phyloP scores from a whole-genome alignment of 805 yeast species.

The Candida silvatica region DNA sequence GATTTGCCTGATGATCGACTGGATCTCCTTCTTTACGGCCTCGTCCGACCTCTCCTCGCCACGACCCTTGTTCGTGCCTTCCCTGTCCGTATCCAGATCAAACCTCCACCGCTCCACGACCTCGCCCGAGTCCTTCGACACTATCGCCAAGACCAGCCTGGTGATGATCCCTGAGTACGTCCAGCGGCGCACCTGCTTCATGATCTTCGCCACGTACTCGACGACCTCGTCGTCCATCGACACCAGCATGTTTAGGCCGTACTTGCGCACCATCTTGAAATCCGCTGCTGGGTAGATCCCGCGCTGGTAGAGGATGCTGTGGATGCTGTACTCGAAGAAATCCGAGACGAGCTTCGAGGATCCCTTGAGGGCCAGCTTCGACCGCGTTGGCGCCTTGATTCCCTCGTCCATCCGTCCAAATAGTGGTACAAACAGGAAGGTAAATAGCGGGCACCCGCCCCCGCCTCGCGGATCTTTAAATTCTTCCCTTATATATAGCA shows the following conservation, averaged over 20 bases:
- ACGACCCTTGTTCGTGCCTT: constrained; percentile 6
- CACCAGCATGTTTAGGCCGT: constrained; percentile 67
- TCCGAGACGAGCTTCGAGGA: constrained; percentile 75
- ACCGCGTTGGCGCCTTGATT: constrained; percentile 25
- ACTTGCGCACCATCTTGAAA: constrained; percentile 68
- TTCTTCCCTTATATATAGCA: no score
- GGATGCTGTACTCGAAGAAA: constrained; percentile 75
- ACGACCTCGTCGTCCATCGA: constrained; percentile 72
- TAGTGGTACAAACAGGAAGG: no score
- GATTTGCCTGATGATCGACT: constrained; percentile 77
- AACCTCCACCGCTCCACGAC: constrained; percentile 86
- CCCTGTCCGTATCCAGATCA: constrained; percentile 36
- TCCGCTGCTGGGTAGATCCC: constrained; percentile 88
- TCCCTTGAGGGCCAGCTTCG: constrained; percentile 61
- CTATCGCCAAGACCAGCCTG: constrained; percentile 62
- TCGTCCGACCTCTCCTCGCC: constrained; percentile 21
- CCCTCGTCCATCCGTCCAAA: constrained; percentile 1
- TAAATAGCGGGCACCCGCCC: no score
- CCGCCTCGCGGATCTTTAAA: no score
- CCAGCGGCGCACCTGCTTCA: constrained; percentile 70
- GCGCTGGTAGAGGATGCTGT: constrained; percentile 77
- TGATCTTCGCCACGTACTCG: constrained; percentile 54
- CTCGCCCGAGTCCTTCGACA: constrained; percentile 58
- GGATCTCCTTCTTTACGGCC: constrained; percentile 67
- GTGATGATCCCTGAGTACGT: constrained; percentile 59